Percentiles rank a stretch among this genome's conserved stretches.
Conservation (phyloP, 1,284 basidiomycete species). For the Leccinum variabile region DNA sequence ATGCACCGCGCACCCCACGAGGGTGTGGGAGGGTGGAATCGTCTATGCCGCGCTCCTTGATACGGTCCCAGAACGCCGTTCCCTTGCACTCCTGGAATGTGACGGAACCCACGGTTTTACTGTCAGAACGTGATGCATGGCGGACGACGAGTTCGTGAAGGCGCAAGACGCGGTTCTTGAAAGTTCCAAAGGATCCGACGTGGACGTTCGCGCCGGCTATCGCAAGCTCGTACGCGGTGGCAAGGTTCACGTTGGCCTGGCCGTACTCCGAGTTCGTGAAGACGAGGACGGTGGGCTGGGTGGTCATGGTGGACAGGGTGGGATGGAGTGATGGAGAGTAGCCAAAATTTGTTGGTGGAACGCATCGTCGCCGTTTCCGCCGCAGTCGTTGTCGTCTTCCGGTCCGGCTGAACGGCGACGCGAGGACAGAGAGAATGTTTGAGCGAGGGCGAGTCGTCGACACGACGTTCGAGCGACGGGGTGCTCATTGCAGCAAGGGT, state of each 20-base stretch:
- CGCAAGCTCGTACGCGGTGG: slow-evolving; percentile 14
- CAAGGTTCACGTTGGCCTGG: slow-evolving; percentile 15
- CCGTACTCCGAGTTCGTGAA: slow-evolving; percentile 13
- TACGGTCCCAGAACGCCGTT: not conserved
- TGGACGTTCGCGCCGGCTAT: slow-evolving; percentile 8
- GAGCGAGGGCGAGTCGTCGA: not conserved
- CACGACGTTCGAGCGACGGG: not conserved
- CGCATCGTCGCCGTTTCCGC: not conserved
- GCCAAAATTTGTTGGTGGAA: not conserved
- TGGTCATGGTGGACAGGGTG: too few relatives aligned
- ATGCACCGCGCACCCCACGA: slow-evolving; percentile 4
- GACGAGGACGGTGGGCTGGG: slow-evolving; percentile 5
- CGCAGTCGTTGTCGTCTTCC: not conserved
- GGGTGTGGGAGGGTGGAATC: not conserved
- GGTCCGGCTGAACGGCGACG: slow-evolving; percentile 16
- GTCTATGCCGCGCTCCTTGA: not conserved
- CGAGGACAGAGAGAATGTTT: slow-evolving; percentile 18
- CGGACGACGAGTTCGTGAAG: slow-evolving; percentile 11
- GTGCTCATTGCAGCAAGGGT: not conserved
- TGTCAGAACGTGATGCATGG: slow-evolving; percentile 2
- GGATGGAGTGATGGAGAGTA: not conserved
- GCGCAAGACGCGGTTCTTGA: too few relatives aligned
- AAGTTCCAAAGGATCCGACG: not conserved
- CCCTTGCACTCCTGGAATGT: slow-evolving; percentile 8
- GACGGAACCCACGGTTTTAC: not conserved